Evolutionary conservation across 2,329 filamentous ascomycete genomes (phyloP).

Genomic region (Sphaerulina populicola): DNA sequence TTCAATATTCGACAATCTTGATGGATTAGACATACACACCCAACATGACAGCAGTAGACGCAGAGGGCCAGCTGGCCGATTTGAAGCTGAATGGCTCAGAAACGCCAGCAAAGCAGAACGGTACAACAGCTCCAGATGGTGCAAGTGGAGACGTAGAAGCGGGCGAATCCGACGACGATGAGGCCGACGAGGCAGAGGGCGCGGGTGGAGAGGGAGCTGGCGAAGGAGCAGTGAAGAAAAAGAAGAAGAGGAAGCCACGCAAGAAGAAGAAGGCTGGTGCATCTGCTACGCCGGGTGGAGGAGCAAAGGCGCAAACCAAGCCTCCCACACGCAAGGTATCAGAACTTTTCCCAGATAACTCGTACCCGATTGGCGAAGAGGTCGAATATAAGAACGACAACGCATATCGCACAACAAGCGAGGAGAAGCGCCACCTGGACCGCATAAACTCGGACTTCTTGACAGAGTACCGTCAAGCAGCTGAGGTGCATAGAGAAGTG

Average conservation of each 20-base stretch:
- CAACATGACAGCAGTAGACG: slow-evolving; percentile 27
- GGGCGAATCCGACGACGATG: slow-evolving; percentile 34
- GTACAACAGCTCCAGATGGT: slow-evolving; percentile 19
- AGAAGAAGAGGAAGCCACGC: slow-evolving; percentile 42
- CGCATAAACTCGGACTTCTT: slow-evolving; percentile 44
- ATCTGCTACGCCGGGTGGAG: slow-evolving; percentile 24
- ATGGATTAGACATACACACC: background rate
- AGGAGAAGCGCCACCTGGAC: slow-evolving; percentile 41
- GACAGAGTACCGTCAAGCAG: slow-evolving; percentile 48
- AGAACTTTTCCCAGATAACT: slow-evolving; percentile 40
- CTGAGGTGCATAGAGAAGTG: slow-evolving; percentile 50
- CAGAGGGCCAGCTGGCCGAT: slow-evolving; percentile 24
- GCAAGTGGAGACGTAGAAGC: slow-evolving; percentile 29
- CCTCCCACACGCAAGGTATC: slow-evolving; percentile 43
- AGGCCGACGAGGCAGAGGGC: slow-evolving; percentile 27
- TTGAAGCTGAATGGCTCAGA: slow-evolving; percentile 21
- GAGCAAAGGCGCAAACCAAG: slow-evolving; percentile 36
- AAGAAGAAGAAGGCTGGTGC: slow-evolving; percentile 36
- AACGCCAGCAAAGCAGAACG: slow-evolving; percentile 20
- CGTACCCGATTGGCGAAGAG: slow-evolving; percentile 43
- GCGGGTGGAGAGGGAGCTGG: slow-evolving; percentile 23
- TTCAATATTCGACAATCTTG: background rate
- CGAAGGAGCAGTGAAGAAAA: slow-evolving; percentile 35
- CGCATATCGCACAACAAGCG: slow-evolving; percentile 40
- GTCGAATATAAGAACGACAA: slow-evolving; percentile 41